phyloP scores from a whole-genome alignment of 2,329 filamentous ascomycete genomes.

The Scytalidium sp. region DNA sequence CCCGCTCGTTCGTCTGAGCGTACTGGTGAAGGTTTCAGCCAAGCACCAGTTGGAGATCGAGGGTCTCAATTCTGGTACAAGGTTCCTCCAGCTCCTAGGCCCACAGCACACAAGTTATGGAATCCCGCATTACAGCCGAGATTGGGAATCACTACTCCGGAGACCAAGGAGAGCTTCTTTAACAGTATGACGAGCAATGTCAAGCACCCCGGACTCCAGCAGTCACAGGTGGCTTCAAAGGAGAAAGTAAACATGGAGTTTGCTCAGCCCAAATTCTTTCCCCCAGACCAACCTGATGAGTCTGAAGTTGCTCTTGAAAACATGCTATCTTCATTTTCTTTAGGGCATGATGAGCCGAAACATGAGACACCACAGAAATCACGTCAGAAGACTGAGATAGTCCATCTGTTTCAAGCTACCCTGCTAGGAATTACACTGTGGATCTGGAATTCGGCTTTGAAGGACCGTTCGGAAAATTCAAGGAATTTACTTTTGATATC shows the following conservation, averaged over 20 bases:
- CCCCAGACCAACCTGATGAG: conserved; percentile 11
- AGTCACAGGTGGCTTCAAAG: not conserved
- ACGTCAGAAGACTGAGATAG: not conserved
- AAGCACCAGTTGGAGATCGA: conserved; percentile 14
- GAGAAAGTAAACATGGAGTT: conserved; percentile 38
- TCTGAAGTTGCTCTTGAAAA: conserved; percentile 15
- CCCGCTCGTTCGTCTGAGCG: conserved; percentile 33
- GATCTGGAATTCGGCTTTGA: conserved; percentile 12
- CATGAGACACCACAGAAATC: not conserved
- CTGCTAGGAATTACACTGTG: conserved; percentile 9
- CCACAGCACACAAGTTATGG: conserved; percentile 58
- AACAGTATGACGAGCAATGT: conserved; percentile 14
- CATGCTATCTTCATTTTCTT: conserved; percentile 16
- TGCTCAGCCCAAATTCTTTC: conserved; percentile 38
- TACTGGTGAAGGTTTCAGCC: conserved; percentile 35
- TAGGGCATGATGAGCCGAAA: conserved; percentile 6
- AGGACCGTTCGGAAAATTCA: conserved; percentile 8
- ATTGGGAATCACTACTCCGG: conserved; percentile 43
- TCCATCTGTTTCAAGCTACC: conserved; percentile 7
- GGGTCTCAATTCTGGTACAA: conserved; percentile 62
- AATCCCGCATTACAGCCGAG: conserved; percentile 59
- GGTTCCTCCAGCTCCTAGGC: conserved; percentile 65
- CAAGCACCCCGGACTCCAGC: not conserved
- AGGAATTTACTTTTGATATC: conserved; percentile 7
- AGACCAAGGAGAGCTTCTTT: conserved; percentile 51